A percentile compares a stretch with the other conserved stretches of the same genome.
Evolutionary conservation across 2,329 filamentous ascomycete genomes (phyloP).

Genomic region (Xylariaceae sp.): DNA sequence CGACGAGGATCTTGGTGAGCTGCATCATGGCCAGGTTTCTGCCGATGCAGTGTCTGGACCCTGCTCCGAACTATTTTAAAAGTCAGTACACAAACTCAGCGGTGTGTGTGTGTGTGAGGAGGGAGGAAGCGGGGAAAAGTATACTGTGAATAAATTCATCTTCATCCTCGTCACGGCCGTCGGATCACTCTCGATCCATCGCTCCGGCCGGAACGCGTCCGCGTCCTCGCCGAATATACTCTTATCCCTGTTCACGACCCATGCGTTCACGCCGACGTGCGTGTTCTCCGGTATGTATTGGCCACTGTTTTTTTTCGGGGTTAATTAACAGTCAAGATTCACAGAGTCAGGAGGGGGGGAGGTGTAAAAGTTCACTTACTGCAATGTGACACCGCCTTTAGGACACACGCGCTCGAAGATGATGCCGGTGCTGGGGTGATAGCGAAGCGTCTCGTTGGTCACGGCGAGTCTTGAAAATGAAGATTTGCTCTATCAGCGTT

Average conservation of each 20-base stretch:
- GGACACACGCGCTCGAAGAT: slow-evolving; percentile 58
- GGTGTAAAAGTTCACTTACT: no score
- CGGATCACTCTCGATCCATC: slow-evolving; percentile 36
- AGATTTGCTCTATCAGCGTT: background rate
- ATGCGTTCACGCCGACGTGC: slow-evolving; percentile 55
- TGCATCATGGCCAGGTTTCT: slow-evolving; percentile 16
- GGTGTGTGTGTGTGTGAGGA: background rate
- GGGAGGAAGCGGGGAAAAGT: background rate
- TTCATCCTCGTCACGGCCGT: slow-evolving; percentile 6
- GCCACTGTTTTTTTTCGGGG: no score
- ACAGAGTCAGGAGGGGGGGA: no score
- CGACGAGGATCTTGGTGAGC: slow-evolving; percentile 15
- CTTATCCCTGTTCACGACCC: slow-evolving; percentile 53
- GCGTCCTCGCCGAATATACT: slow-evolving; percentile 53
- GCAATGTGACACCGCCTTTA: slow-evolving; percentile 44
- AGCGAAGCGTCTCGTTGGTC: slow-evolving; percentile 8
- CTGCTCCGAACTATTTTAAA: slow-evolving; percentile 11
- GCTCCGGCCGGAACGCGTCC: slow-evolving; percentile 50
- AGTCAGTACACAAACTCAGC: background rate
- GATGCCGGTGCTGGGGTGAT: slow-evolving; percentile 54
- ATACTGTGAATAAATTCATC: slow-evolving; percentile 13
- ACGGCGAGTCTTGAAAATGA: slow-evolving; percentile 2
- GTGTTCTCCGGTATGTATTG: slow-evolving; percentile 31
- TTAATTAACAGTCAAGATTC: no score
- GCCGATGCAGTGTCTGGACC: slow-evolving; percentile 13